A percentile compares a stretch with the other conserved stretches of the same genome.
These are phyloP conservation scores for Mortierella sp. DNA, from an alignment of 371 early-diverging fungal species.

Conservation along the genomic window DNA sequence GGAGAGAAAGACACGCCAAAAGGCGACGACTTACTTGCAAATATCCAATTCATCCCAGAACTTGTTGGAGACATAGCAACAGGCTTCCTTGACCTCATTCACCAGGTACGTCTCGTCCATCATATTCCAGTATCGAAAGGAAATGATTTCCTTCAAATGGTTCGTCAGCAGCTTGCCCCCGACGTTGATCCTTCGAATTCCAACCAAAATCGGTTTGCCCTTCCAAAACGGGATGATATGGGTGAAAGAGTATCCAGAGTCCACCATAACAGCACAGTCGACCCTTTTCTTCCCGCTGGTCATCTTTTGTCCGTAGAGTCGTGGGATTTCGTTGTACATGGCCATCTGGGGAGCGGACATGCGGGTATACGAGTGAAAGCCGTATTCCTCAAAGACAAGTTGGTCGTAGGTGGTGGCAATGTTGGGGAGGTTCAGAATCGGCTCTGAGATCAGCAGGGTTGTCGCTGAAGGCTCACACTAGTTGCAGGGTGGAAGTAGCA, in stretches of 20 bases:
- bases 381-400: constrained; percentile 89
- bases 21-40: constrained; percentile 63
- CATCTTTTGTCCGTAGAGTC: constrained; percentile 62
- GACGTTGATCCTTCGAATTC: constrained; percentile 79
- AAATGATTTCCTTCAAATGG: constrained; percentile 89
- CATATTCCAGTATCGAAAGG: constrained; percentile 93
- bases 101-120: constrained; percentile 92
- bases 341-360: constrained; percentile 65
- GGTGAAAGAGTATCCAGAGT: constrained; percentile 88
- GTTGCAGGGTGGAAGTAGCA: neutral
- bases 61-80: constrained; percentile 84
- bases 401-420: constrained; percentile 84
- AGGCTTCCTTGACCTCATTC: constrained; percentile 86
- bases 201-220: constrained; percentile 68
- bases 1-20: neutral
- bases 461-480: constrained; percentile 76
- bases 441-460: constrained; percentile 82
- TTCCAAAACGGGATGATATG: constrained; percentile 81
- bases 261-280: constrained; percentile 82
- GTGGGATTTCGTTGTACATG: constrained; percentile 67
- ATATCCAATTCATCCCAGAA: constrained; percentile 75
- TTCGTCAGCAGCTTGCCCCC: constrained; percentile 91
- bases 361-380: constrained; percentile 75
- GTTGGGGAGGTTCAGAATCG: constrained; percentile 81
- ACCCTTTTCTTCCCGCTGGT: constrained; percentile 59